Conservation (phyloP, 2,329 filamentous ascomycete species). For the Colletotrichum paranaense region DNA sequence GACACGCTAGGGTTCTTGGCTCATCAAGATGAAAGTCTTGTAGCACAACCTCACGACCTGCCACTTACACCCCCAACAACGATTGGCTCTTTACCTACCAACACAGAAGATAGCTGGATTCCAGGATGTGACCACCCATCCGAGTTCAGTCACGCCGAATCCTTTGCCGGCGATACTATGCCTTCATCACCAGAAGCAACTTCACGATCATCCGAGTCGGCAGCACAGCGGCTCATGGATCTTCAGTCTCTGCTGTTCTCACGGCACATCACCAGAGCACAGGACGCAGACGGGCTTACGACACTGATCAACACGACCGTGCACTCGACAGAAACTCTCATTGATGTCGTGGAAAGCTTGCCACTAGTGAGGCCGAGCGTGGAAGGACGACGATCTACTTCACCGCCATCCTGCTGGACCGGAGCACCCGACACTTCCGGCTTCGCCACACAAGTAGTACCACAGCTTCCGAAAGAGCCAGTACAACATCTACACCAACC, state of each 20-base stretch:
- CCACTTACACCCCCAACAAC: constrained; percentile 26
- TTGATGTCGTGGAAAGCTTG: constrained; percentile 21
- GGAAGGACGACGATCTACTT: constrained; percentile 17
- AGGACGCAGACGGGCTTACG: constrained; percentile 11
- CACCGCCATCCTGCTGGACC: constrained; percentile 15
- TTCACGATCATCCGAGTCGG: constrained; percentile 3
- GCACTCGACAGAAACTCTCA: constrained; percentile 27
- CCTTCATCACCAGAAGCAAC: constrained; percentile 10
- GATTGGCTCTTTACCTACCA: constrained; percentile 7
- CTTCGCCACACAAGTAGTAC: neutral
- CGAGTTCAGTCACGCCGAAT: neutral
- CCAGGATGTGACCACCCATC: constrained; percentile 2
- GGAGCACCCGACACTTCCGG: neutral
- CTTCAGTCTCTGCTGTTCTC: constrained; percentile 9
- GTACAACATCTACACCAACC: neutral
- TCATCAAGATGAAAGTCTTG: constrained; percentile 2
- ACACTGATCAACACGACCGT: constrained; percentile 19
- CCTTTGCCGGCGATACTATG: constrained; percentile 9
- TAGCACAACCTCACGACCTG: neutral
- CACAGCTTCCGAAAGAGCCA: neutral
- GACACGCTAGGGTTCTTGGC: constrained; percentile 20
- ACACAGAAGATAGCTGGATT: constrained; percentile 17
- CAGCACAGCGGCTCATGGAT: constrained; percentile 18
- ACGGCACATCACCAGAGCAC: neutral
- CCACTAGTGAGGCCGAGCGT: constrained; percentile 8